phyloP scores from a whole-genome alignment of 2,329 filamentous ascomycete genomes.

The Colletotrichum endophyticum region DNA sequence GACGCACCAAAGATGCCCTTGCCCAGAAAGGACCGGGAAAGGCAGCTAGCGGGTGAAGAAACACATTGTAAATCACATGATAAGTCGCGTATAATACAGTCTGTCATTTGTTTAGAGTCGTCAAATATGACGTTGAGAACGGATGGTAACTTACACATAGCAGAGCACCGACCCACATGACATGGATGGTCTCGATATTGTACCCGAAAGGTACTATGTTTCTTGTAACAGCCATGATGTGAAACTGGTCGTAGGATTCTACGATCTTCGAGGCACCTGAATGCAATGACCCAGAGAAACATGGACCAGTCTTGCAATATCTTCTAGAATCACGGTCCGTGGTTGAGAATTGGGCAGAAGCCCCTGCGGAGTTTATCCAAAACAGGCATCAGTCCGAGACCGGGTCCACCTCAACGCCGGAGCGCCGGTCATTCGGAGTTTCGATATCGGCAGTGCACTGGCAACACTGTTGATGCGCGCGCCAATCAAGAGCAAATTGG shows the following conservation, averaged over 20 bases:
- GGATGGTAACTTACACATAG: not conserved
- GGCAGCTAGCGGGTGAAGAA: not conserved
- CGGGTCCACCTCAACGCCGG: not conserved
- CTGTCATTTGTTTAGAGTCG: not conserved
- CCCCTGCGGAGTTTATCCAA: not conserved
- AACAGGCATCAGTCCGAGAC: not conserved
- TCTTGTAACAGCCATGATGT: not conserved
- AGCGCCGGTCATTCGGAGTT: not conserved
- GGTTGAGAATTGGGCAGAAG: not conserved
- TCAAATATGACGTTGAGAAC: not conserved
- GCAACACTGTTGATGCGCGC: not conserved
- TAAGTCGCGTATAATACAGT: not conserved
- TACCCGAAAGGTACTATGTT: not conserved
- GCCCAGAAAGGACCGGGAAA: not conserved
- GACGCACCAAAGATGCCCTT: not conserved
- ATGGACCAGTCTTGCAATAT: not conserved
- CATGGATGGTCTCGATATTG: not conserved
- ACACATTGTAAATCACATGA: not conserved
- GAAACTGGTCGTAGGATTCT: not conserved
- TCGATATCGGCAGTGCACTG: not conserved
- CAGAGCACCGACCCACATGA: not conserved
- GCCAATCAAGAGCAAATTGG: not conserved
- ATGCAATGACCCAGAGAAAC: not conserved
- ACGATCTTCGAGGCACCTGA: not conserved
- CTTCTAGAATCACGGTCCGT: not conserved